Base-by-base conservation (phyloP, 768 basidiomycete species). In the Cystofilobasidium bisporidii region DNA sequence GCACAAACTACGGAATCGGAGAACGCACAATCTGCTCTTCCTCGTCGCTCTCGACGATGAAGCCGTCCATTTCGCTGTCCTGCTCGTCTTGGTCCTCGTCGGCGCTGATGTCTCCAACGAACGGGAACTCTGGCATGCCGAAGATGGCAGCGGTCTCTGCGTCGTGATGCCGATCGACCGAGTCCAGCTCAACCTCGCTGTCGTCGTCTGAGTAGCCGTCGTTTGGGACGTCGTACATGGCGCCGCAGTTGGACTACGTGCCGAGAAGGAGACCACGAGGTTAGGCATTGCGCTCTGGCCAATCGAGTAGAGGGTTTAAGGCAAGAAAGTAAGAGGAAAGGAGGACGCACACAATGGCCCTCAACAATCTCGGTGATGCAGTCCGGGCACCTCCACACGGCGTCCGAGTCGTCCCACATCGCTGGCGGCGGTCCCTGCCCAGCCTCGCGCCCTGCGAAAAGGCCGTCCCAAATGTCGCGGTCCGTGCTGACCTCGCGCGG, bases 301-400 rank as follows among this genome's bases (percentile, higher is more conserved):
- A n/a, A n/a, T n/a, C n/a, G n/a, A n/a, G n/a, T n/a, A n/a, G n/a
- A n/a, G n/a, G n/a, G n/a, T n/a, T n/a, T n/a, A n/a, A n/a, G n/a
- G n/a, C n/a, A n/a, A n/a, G n/a, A n/a, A n/a, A n/a, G n/a, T 26
- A 17, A 20, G 41, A 61, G 26, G 24, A n/a, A 8, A 24, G 15
- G 3, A 47, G 24, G 60, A 61, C 60, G 15, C 60, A 61, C 60
- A 61, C 60, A 61, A 20, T 41, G 10, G 22, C 60, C 60, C 8
- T 45, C 41, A 9, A 17, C 38, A 17, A 61, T 15, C 41, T 61
- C 60, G 8, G 2, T 4, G 14, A 38, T 15, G 41, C 60, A 61
- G 26, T 61, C n/a, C 8, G 38, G 38, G 22, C 60, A 61, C 41
- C 60, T 3, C 40, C 36, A 43, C 3, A 30, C 26, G 9, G 18